Evolutionary conservation across 2,329 filamentous ascomycete genomes (phyloP).

Genomic region (Orbilia javanica): DNA sequence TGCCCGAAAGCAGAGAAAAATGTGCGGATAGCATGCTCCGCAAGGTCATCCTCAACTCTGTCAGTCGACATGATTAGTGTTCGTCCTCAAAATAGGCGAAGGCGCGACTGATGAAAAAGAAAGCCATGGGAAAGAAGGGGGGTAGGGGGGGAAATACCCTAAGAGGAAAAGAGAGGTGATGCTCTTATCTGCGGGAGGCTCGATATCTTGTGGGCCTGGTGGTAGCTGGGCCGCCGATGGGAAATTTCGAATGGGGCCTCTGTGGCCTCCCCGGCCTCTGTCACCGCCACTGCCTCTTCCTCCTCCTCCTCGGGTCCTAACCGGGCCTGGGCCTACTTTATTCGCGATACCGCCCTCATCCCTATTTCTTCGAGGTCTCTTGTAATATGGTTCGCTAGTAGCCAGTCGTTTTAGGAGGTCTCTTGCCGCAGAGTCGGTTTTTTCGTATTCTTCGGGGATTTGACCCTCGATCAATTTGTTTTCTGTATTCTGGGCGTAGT

Average conservation of each 20-base stretch:
- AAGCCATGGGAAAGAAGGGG: too few species aligned
- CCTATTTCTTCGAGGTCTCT: slow-evolving; percentile 71
- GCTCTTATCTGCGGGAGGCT: slow-evolving; percentile 83
- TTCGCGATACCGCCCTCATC: slow-evolving; percentile 63
- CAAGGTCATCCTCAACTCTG: slow-evolving; percentile 86
- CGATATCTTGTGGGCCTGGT: slow-evolving; percentile 84
- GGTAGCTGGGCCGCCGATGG: slow-evolving; percentile 80
- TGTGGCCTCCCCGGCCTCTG: slow-evolving; percentile 66
- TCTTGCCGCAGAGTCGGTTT: slow-evolving; percentile 95
- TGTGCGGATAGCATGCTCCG: slow-evolving; percentile 88
- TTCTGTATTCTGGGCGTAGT: slow-evolving; percentile 97
- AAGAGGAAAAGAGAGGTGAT: slow-evolving; percentile 95
- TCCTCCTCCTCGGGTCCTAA: slow-evolving; percentile 52
- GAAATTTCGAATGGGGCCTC: slow-evolving; percentile 71
- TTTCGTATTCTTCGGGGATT: slow-evolving; percentile 68
- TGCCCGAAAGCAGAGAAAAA: slow-evolving; percentile 92
- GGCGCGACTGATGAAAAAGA: background rate
- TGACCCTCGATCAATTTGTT: slow-evolving; percentile 92
- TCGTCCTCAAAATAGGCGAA: background rate
- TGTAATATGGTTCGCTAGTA: slow-evolving; percentile 94
- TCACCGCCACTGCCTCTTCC: slow-evolving; percentile 67
- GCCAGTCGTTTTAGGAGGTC: slow-evolving; percentile 87
- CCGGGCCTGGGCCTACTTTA: slow-evolving; percentile 65
- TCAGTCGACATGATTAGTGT: background rate
- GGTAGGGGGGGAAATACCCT: slow-evolving; percentile 67